Base-by-base conservation (phyloP, 768 basidiomycete species). In the Termitomyces sp. region DNA sequence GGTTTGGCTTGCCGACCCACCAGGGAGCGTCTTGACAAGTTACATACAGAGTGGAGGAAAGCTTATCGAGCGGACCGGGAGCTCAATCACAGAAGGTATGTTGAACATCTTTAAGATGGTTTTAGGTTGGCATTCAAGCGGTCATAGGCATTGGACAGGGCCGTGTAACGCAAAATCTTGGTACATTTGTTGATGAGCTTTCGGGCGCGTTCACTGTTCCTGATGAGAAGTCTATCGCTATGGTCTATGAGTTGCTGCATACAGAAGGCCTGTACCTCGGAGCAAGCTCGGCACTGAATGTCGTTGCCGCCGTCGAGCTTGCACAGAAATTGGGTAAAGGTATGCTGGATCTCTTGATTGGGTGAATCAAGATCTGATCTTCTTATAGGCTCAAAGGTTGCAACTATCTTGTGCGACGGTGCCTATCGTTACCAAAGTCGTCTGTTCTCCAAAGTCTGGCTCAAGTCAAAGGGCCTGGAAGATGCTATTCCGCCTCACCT, bases 341-440 rank as follows among this genome's bases (percentile, higher is more conserved):
- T 82, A 56, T 32, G 70, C 5, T 39, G 5, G 5, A 7, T 46
- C 21, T 19, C n/a, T 47, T 37, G 5, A 28, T 1, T 16, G 17
- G 44, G 21, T 3, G 4, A 28, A 9, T 55, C 5, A 7, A 30
- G 11, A n/a, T 19, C 25, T 55, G 19, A 55, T 55, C 8, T 41
- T 19, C 28, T 44, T 41, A n/a, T 54, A 94, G 91, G 90, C 35
- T 88, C 88, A 21, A 91, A 79, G 16, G 78, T 98, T 28, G 94
- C 85, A 1, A 99, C 97, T 5, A 80, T 98, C 52, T 73, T 99
- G 39, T 92, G 89, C 69, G 97, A 99, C 67, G 97, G 96, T 7
- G 97, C 97, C 44, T 96, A 98, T 67, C 83, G 97, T 67, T 97
- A 99, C 67, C 97, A 98, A 74, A 95, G 91, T 59, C 82, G 97